Base-by-base conservation (phyloP, 2,329 filamentous ascomycete genomes). In the Zasmidium cellare region DNA sequence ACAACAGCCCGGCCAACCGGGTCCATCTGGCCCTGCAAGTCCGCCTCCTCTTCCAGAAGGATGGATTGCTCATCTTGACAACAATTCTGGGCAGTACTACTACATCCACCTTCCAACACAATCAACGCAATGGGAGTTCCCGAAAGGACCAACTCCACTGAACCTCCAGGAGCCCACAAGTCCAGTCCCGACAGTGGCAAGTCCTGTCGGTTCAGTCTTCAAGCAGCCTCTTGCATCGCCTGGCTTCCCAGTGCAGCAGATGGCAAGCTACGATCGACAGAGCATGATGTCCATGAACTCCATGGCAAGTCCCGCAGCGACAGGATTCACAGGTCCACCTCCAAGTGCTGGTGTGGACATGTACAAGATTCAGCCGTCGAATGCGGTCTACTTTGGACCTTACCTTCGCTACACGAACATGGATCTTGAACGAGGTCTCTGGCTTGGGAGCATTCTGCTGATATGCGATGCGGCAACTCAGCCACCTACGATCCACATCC, bases 101-200 rank as follows among this genome's bases (percentile, higher is more conserved):
- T 99, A 99, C 71, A 99, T 99, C 59, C 94, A 99, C 73, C 82
- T 99, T 25, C 90, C 92, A 1, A 92, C 91, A 0, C 94, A 97
- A 72, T 91, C 92, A 2, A 99, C 94, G 0, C 94, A 99, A 72
- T 99, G 94, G 94, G 94, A 99, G 70, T 97, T 97, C 66, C 94
- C 94, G 24, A 97, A 97, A 76, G 93, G 93, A 0, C 92, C 92
- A 0, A 96, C 91, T 22, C 93, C 93, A 1, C 81, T 97, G 54
- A 90, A 91, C 62, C 84, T 96, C 63, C 92, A 96, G 59, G 84
- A 89, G 16, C 93, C 93, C 0, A 77, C 97, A 56, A 97, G 93
- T 6, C 93, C 93, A 0, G 88, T 88, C 0, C 85, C 86, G 5
- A 74, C 77, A 7, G 59, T 80, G 46, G 69, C 74, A 31, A 80